Evolutionary conservation across 306 rosid genomes (phyloP), one percentile per base, ranked within the genome.

Genomic region (Acacia crassicarpa): DNA sequence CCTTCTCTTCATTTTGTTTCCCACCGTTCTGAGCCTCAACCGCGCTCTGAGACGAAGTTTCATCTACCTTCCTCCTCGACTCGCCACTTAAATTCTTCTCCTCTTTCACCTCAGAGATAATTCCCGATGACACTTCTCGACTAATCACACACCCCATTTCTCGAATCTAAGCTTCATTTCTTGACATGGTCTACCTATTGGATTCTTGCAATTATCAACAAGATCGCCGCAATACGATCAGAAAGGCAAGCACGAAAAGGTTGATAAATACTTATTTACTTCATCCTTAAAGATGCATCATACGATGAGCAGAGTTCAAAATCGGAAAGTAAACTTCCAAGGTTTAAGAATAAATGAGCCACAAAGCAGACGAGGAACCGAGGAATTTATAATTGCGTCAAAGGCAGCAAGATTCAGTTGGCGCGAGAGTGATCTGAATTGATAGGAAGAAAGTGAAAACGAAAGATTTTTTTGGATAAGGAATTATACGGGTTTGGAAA

Each of bases 121-220:
- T 84, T 25, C 95, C 89, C 12, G 97, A 89, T 25, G 92, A 71
- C 12, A 81, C 86, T 82, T 91, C 98, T 85, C 97, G 85, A 78
- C 97, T 89, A 84, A 89, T 81, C 67, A 94, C 88, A 84, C 98
- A 94, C 67, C 98, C 97, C 98, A 92, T 94, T 78, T 84, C 88
- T 79, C 76, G 65, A 94, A 87, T 81, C 86, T 84, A 88, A 91
- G 79, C 86, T 83, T 89, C 92, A 91, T 88, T 80, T 70, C 84
- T 91, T 81, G 89, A 84, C 93, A 91, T 90, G 76, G 46, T 79
- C 76, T 56, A 22, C 30, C 41, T 15, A 43, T 19, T 16, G 33
- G 76, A 77, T 72, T 76, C 84, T 70, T 49, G 38, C 53, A 62
- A 67, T 71, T 38, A 72, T 17, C 5, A 35, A 85, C 22, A 81